phyloP scores from a whole-genome alignment of 2,329 filamentous ascomycete genomes.

The Byssoonygena ceratinophila region DNA sequence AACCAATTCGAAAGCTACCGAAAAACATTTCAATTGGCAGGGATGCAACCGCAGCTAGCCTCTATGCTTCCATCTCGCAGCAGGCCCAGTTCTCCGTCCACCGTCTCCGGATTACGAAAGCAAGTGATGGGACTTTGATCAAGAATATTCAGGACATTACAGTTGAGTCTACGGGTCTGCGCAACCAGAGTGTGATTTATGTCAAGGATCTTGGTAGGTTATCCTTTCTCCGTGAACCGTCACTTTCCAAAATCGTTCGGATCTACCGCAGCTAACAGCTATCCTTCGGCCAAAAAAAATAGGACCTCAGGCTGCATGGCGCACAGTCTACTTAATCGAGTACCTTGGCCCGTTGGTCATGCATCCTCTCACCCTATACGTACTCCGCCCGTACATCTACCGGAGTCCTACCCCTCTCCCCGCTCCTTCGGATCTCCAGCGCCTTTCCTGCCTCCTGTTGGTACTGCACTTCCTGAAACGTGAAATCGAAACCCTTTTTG shows the following conservation, averaged over 20 bases:
- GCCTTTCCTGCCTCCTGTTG: slow-evolving; percentile 62
- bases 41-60: slow-evolving; percentile 43
- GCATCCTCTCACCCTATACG: slow-evolving; percentile 61
- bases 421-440: slow-evolving; percentile 55
- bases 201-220: slow-evolving; percentile 83
- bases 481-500: slow-evolving; percentile 84
- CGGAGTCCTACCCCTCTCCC: slow-evolving; percentile 40
- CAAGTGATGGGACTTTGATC: slow-evolving; percentile 49
- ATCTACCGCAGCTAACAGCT: neutral
- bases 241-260: neutral
- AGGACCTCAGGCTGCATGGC: slow-evolving; percentile 87
- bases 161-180: slow-evolving; percentile 46
- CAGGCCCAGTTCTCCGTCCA: slow-evolving; percentile 47
- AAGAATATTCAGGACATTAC: slow-evolving; percentile 45
- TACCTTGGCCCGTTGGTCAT: slow-evolving; percentile 87
- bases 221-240: neutral
- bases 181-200: slow-evolving; percentile 54
- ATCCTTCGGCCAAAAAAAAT: neutral
- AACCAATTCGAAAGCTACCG: slow-evolving; percentile 52
- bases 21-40: slow-evolving; percentile 44
- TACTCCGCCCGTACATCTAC: slow-evolving; percentile 61
- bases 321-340: slow-evolving; percentile 87
- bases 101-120: slow-evolving; percentile 54
- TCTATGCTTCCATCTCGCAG: slow-evolving; percentile 48
- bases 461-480: slow-evolving; percentile 84